These are phyloP conservation scores for Lasiodiplodia theobromae DNA, from an alignment of 2,329 filamentous ascomycete species.

Conservation along the genomic window DNA sequence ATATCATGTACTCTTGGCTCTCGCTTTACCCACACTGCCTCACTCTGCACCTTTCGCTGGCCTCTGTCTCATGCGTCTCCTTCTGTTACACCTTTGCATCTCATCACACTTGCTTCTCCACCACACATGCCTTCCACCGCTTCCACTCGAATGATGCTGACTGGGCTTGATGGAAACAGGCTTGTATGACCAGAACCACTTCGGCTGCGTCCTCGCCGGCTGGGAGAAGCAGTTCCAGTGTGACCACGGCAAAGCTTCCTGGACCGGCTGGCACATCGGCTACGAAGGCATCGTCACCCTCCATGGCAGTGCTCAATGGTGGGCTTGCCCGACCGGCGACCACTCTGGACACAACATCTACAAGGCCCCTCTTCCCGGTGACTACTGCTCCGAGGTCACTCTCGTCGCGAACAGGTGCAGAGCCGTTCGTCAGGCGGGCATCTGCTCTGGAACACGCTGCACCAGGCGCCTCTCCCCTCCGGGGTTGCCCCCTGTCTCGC, in stretches of 20 bases:
- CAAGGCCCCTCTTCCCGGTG: not conserved
- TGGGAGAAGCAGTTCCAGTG: slow-evolving; percentile 18
- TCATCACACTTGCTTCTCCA: no score
- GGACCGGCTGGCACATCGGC: not conserved
- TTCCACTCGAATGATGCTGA: not conserved
- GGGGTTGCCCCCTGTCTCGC: no score
- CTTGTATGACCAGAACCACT: slow-evolving; percentile 16
- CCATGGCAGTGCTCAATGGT: not conserved
- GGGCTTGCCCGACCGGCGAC: slow-evolving; percentile 18
- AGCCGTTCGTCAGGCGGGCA: not conserved
- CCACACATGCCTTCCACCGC: no score
- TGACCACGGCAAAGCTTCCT: not conserved
- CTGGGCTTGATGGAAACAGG: not conserved
- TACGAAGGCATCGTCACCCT: slow-evolving; percentile 14
- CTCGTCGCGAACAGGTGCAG: not conserved
- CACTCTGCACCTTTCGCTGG: no score
- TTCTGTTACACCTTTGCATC: no score
- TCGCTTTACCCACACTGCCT: no score
- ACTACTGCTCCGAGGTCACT: slow-evolving; percentile 1
- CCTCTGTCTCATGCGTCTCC: no score
- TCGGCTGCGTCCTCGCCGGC: slow-evolving; percentile 19
- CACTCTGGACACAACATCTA: slow-evolving; percentile 23
- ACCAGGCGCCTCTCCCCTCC: no score
- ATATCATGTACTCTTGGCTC: no score
- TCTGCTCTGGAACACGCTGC: not conserved